Base-by-base conservation (phyloP, 2,329 filamentous ascomycete species). In the Paracoccidioides lutzii region DNA sequence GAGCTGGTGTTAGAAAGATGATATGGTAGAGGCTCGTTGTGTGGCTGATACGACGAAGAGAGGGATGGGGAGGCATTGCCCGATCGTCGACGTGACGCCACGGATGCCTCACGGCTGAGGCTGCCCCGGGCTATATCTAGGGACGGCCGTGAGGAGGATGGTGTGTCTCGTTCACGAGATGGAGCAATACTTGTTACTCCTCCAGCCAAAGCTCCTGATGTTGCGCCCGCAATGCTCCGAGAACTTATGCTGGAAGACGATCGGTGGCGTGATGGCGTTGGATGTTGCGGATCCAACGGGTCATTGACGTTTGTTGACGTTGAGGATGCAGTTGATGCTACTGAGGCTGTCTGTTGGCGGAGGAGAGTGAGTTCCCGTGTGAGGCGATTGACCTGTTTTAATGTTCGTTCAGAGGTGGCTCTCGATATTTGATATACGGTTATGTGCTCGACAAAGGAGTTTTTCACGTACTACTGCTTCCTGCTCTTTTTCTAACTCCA, bases 401-500 rank as follows among this genome's bases (percentile, higher is more conserved):
- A 15, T 4, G 41, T n/a, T 45, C 22, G 22, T 22, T 22, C 22
- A 22, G 22, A 22, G 22, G 22, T 22, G 22, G 22, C 22, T 22
- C 22, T 22, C 10, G 12, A 32, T 5, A 45, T 43, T 9, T 10
- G 52, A 37, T 38, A 7, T 55, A 40, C 44, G 22, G 15, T 50
- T 37, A 53, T 33, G 10, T 6, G 9, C 37, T 54, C n/a, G 41
- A 44, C 41, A 35, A 53, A n/a, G 12, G 28, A 35, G 14, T 41
- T 32, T 28, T 33, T 22, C 40, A 40, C 82, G 60, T 78, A 93
- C 90, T 64, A 96, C 85, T 40, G 90, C 88, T 71, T 97, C 91
- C 65, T 97, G 90, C 68, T 97, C 91, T 71, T 94, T 93, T 72
- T 97, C 91, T 32, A 96, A 78, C 73, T 95, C 83, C 58, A 87